Evolutionary conservation across 306 rosid species (phyloP).

Genomic region (Sechiopsis laciniata): DNA sequence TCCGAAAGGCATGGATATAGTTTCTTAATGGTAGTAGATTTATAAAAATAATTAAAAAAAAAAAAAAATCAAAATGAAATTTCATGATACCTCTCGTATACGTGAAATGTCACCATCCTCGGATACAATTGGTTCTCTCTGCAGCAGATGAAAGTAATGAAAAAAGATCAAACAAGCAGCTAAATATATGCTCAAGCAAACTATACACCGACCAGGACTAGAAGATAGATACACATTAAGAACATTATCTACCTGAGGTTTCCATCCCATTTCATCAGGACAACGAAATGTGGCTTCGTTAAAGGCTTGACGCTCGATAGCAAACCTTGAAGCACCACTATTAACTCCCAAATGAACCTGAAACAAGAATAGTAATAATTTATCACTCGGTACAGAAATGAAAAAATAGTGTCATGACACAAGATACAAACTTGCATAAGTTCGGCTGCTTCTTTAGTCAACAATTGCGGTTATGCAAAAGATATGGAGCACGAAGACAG

Average conservation of each 20-base stretch:
- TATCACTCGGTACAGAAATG: not conserved
- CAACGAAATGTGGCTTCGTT: conserved; percentile 94
- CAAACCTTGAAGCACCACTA: conserved; percentile 88
- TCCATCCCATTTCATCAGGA: conserved; percentile 98
- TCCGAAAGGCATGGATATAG: not conserved
- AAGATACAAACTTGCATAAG: not conserved
- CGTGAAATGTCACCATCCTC: conserved; percentile 61
- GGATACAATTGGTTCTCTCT: conserved; percentile 78
- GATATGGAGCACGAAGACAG: not conserved
- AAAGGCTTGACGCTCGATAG: conserved; percentile 87
- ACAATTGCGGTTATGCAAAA: too few relatives aligned
- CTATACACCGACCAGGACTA: not conserved
- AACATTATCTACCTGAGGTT: conserved; percentile 60
- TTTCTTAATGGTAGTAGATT: not conserved
- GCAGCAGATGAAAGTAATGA: conserved; percentile 35
- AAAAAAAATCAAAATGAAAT: not conserved
- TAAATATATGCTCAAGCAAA: conserved; percentile 12
- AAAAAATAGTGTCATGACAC: not conserved
- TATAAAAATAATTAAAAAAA: not conserved
- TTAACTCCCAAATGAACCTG: conserved; percentile 92
- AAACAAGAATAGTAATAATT: not conserved
- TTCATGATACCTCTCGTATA: conserved; percentile 51
- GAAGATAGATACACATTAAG: not conserved
- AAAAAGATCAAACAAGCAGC: conserved; percentile 22
- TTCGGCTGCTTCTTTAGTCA: not conserved